These are phyloP conservation scores for Suillus fuscotomentosus DNA, from an alignment of 768 basidiomycete species.

Conservation along the genomic window DNA sequence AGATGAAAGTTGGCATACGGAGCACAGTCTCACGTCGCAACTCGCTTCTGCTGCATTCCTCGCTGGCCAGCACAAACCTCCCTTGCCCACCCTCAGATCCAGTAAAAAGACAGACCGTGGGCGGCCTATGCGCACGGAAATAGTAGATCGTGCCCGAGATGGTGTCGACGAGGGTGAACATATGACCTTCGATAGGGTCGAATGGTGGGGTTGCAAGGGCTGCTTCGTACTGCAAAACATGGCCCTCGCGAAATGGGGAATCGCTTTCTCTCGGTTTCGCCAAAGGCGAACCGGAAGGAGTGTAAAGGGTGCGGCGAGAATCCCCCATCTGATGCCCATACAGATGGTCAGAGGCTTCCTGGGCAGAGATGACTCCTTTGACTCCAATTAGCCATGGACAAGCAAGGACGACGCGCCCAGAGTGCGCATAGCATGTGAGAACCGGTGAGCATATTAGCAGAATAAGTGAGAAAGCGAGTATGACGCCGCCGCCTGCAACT, in stretches of 20 bases:
- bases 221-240: conserved; percentile 8
- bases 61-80: conserved; percentile 21
- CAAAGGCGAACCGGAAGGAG: conserved; percentile 15
- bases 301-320: conserved; percentile 13
- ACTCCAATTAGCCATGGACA: conserved; percentile 25
- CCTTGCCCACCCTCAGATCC: conserved; percentile 21
- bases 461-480: conserved; percentile 3
- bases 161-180: conserved; percentile 26
- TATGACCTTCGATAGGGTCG: neutral
- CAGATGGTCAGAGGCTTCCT: conserved; percentile 14
- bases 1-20: conserved; percentile 21
- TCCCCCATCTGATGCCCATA: conserved; percentile 13
- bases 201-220: neutral
- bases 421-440: conserved; percentile 13
- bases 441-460: conserved; percentile 17
- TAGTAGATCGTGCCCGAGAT: conserved; percentile 21
- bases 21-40: conserved; percentile 25
- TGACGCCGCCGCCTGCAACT: neutral
- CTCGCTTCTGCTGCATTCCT: conserved; percentile 18
- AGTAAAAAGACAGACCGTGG: conserved; percentile 24
- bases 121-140: conserved; percentile 19
- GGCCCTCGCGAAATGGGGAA: conserved; percentile 18
- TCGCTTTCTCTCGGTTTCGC: neutral
- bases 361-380: conserved; percentile 23
- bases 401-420: conserved; percentile 15